Evolutionary conservation across 306 rosid genomes (phyloP), one percentile per base, ranked within the genome.

Genomic region (Sicyos edulis): DNA sequence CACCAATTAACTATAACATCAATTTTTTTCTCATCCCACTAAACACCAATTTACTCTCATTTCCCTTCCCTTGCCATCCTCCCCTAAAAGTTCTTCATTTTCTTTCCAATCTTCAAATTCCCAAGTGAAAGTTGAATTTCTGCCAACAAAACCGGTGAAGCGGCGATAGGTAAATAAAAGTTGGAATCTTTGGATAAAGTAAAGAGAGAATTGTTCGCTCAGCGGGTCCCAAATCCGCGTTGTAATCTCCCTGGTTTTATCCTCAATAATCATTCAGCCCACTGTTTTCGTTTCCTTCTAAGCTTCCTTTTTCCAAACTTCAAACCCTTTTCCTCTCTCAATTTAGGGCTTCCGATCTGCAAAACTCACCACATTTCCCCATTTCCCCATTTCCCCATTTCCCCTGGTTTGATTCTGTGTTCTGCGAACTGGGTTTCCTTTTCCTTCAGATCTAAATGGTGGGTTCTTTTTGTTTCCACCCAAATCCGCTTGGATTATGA

Each of bases 181-280:
- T 19, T 65, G 13, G 72, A 67, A 67, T 44, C 19, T 67, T 67
- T 76, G 77, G 81, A 74, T 77, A 56, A 40, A 73, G 74, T 57
- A 17, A 12, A 3, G n/a, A 12, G 64, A 60, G 32, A 26, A 26
- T 26, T 66, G 40, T 42, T 52, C 26, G 54, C 7, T 37, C 0
- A 4, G 42, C 34, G 59, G 78, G 76, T 29, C 53, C 68, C 50
- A 62, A 62, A 72, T 77, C 80, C 80, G 78, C 54, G 34, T 59
- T 70, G 81, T 70, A 81, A 19, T 60, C 34, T 15, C 45, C 45
- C 11, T 76, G 52, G 3, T 53, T 57, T 26, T 61, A 24, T 73
- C 19, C 44, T 51, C 61, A 21, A 37, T 3, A 26, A 26, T 26
- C 1, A 26, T n/a, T 57, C 40, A 49, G 78, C 83, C 78, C 82